Conservation (phyloP, 176 grass and related monocot species). For the Carex pumila region DNA sequence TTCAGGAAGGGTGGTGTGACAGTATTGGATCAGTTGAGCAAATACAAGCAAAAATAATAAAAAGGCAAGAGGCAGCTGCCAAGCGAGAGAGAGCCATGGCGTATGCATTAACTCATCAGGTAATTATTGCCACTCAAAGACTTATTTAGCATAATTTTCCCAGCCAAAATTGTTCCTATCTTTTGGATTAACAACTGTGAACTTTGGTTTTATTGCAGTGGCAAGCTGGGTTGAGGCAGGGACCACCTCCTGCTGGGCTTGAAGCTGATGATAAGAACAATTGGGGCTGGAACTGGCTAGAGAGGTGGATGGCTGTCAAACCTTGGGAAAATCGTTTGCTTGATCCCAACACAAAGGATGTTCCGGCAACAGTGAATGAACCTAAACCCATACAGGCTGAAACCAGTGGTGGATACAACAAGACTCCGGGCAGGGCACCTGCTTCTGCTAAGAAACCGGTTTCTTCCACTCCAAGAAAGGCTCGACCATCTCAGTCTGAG, state of each 20-base stretch:
- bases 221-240: conserved; percentile 77
- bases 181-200: neutral
- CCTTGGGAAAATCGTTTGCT: conserved; percentile 95
- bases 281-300: conserved; percentile 97
- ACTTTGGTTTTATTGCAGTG: conserved; percentile 45
- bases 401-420: conserved; percentile 20
- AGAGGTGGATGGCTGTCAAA: conserved; percentile 93
- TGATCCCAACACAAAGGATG: conserved; percentile 49
- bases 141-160: neutral
- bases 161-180: neutral
- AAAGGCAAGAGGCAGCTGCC: conserved; percentile 95
- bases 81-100: conserved; percentile 92
- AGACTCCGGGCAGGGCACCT: conserved; percentile 29
- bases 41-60: conserved; percentile 83
- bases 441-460: conserved; percentile 33
- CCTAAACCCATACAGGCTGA: conserved; percentile 22
- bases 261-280: conserved; percentile 73
- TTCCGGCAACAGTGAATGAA: conserved; percentile 20
- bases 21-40: conserved; percentile 88
- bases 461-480: conserved; percentile 43
- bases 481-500: conserved; percentile 31
- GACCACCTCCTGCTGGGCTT: conserved; percentile 30
- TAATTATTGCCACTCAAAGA: conserved; percentile 26
- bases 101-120: conserved; percentile 95
- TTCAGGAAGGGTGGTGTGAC: conserved; percentile 95